Base-by-base conservation (phyloP, 2,329 filamentous ascomycete genomes). In the Hypoxylon sp. region DNA sequence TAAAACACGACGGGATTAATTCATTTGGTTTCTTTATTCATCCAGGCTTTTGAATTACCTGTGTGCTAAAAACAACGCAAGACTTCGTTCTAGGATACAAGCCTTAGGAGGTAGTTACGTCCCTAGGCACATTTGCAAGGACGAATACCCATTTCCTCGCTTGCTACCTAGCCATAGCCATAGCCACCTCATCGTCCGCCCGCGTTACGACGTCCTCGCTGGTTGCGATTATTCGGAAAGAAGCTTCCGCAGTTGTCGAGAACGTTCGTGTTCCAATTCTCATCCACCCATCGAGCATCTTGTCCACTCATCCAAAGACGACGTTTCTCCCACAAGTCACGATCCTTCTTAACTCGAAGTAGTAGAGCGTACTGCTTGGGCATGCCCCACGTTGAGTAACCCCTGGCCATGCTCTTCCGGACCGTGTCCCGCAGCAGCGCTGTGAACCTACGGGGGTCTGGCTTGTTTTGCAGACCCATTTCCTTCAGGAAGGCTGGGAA, bases 401-500 rank as follows among this genome's bases (percentile, higher is more conserved):
- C 78, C 45, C 72, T 76, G 4, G 63, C 51, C 60, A 78, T 71
- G 57, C 81, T 82, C 4, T 70, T 72, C 2, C 63, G 64, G 0
- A 81, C 76, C 3, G 80, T 80, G 4, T 71, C 67, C 14, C 78
- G 77, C 32, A 84, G 73, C 23, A 80, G 63, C 0, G 25, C 21
- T 1, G 78, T 81, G 62, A 83, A 79, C 7, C 13, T 67, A 9
- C 55, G 60, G 3, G 72, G 56, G 0, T 67, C 67, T 0, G 76
- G 77, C 0, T 75, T 36, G 0, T 63, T 59, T 1, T 58, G 56
- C 2, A 86, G 70, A 3, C 81, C 82, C 82, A 86, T 85, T 34
- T 77, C 77, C 0, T 36, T 53, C 30, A 85, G 64, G 60, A 86
- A 85, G 2, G 75, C 72, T 1, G 79, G 77, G 64, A 85, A 86